Evolutionary conservation across 1,284 basidiomycete genomes (phyloP), one percentile per base, ranked within the genome.

Genomic region (Puccinia polysora): DNA sequence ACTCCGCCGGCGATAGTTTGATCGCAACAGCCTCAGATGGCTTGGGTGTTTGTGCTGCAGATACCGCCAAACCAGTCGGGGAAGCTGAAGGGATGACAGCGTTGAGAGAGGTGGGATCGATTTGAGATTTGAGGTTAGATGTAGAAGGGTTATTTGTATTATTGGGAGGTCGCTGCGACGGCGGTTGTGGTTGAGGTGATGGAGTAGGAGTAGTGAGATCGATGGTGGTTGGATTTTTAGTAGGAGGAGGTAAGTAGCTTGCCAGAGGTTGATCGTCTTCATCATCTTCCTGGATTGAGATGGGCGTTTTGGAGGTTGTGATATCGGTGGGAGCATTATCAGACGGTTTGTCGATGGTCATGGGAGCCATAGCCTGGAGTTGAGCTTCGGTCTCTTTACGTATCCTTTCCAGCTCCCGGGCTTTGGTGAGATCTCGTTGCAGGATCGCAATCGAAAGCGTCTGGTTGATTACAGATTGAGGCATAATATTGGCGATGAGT

Each of bases 141-240:
- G n/a, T n/a, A n/a, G n/a, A 28, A 12, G 18, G 30, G 30, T 4
- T 14, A 6, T 34, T 56, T 12, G 7, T 28, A 23, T 18, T 25
- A 14, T 56, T 8, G 8, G 15, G 28, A 30, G 25, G n/a, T 34
- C 6, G 25, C 18, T 12, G 25, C 20, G 8, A 28, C 12, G 40
- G 8, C 4, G 14, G 30, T 23, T 20, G 3, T 59, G 58, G 38
- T 60, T 40, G 38, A 1, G 36, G 58, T 60, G 36, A n/a, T 43
- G 58, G 58, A 3, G 36, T 38, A 6, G 18, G 58, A 12, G 58
- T 38, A 20, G n/a, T 60, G 58, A 60, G 36, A 45, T 43, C 58
- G 58, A 60, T 40, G 58, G 40, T n/a, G n/a, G 20, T 45, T 40
- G 58, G 40, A 15, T 43, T 6, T 45, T 14, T 18, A 23, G 5